Conservation (phyloP, 306 rosid species). For the Vachellia collinsii region DNA sequence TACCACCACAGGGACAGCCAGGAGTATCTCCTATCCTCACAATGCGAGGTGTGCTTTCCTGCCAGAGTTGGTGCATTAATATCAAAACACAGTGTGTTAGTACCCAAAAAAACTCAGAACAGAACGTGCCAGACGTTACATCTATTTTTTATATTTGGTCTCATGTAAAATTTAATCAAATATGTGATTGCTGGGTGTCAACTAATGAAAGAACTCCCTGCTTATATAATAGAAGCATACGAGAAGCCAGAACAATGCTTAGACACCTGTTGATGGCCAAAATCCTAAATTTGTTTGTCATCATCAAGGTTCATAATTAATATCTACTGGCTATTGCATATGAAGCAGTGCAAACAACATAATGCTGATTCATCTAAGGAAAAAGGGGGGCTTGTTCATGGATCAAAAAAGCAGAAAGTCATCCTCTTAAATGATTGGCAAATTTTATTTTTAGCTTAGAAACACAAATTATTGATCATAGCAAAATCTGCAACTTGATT, state of each 20-base stretch:
- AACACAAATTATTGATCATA: slow-evolving; percentile 7
- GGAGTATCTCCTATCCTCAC: slow-evolving; percentile 57
- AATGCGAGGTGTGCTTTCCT: slow-evolving; percentile 76
- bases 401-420: slow-evolving; percentile 15
- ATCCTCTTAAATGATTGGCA: not conserved
- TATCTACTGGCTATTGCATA: not conserved
- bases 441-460: not conserved
- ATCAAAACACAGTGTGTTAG: slow-evolving; percentile 26
- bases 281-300: not conserved
- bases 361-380: slow-evolving; percentile 7
- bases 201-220: slow-evolving; percentile 6
- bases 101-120: not conserved
- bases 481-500: slow-evolving; percentile 21
- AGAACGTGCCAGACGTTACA: slow-evolving; percentile 7
- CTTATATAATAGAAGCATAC: not conserved
- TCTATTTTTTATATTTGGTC: not conserved
- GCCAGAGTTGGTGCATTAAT: slow-evolving; percentile 38
- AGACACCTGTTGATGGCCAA: not conserved
- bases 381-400: not conserved
- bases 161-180: not conserved
- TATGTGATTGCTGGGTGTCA: slow-evolving; percentile 13
- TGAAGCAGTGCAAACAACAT: not conserved
- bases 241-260: not conserved
- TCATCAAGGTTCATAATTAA: not conserved
- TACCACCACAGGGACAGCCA: slow-evolving; percentile 88